A percentile compares a stretch with the other conserved stretches of the same genome.
phyloP scores from a whole-genome alignment of 306 rosid genomes.

The barrel medic (Medicago truncatula) region DNA sequence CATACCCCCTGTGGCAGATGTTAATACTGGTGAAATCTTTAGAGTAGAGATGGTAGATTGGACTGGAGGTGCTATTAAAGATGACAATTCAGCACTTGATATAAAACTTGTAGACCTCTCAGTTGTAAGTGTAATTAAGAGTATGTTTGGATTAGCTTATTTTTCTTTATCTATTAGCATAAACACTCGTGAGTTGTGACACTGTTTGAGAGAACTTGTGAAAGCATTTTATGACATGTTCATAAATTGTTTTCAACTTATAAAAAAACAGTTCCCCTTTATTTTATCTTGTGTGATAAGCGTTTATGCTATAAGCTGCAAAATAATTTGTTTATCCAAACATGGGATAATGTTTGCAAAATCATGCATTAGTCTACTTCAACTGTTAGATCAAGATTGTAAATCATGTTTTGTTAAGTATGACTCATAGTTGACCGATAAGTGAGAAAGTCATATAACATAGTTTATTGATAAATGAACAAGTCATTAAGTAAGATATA shows the following conservation, averaged over 20 bases:
- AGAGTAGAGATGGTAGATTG: slow-evolving; percentile 86
- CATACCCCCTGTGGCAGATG: slow-evolving; percentile 51
- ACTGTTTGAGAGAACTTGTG: no score
- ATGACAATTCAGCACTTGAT: slow-evolving; percentile 70
- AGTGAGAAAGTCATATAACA: neutral
- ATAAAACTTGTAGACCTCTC: slow-evolving; percentile 67
- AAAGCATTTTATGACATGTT: no score
- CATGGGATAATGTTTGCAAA: neutral
- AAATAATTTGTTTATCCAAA: no score
- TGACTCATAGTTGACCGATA: neutral
- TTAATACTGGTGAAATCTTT: slow-evolving; percentile 53
- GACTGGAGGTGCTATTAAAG: slow-evolving; percentile 77
- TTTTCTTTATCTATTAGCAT: no score
- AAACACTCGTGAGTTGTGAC: no score
- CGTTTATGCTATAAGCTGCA: no score
- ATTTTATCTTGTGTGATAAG: no score
- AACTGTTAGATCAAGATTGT: neutral
- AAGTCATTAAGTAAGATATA: neutral
- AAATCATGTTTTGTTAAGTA: neutral
- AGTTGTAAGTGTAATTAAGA: slow-evolving; percentile 54
- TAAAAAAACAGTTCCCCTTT: no score
- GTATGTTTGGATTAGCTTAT: no score
- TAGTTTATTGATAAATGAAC: neutral
- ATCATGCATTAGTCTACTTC: neutral
- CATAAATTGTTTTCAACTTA: no score